Evolutionary conservation across 2,329 filamentous ascomycete species (phyloP).

Genomic region (Leptographium radiaticola): DNA sequence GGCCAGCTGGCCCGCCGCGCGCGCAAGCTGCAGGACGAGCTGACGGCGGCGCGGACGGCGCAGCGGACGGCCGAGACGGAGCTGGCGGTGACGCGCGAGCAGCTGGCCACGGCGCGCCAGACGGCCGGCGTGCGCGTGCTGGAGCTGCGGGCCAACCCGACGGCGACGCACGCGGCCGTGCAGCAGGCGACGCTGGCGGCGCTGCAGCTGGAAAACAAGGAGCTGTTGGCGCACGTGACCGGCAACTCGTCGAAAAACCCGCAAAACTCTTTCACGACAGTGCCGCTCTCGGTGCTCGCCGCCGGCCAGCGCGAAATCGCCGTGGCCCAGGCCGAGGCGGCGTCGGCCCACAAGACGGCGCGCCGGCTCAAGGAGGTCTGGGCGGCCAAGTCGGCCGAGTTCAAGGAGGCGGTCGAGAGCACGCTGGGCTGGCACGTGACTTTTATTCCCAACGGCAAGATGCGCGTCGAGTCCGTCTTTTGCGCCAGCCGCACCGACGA

Average conservation of each 20-base stretch:
- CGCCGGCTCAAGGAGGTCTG: slow-evolving; percentile 79
- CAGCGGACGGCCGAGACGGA: slow-evolving; percentile 62
- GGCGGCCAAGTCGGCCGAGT: slow-evolving; percentile 81
- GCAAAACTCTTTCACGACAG: slow-evolving; percentile 37
- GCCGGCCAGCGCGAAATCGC: slow-evolving; percentile 63
- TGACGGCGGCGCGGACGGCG: slow-evolving; percentile 56
- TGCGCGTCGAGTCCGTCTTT: slow-evolving; percentile 79
- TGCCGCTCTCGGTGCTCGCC: slow-evolving; percentile 66
- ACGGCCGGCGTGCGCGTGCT: slow-evolving; percentile 70
- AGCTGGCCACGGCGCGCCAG: slow-evolving; percentile 53
- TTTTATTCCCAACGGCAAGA: slow-evolving; percentile 94
- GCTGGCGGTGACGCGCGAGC: slow-evolving; percentile 56
- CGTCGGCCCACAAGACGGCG: slow-evolving; percentile 69
- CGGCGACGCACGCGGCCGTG: slow-evolving; percentile 69
- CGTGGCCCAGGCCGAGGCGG: slow-evolving; percentile 54
- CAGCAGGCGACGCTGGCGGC: slow-evolving; percentile 68
- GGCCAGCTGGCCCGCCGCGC: slow-evolving; percentile 81
- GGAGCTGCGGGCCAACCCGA: slow-evolving; percentile 83
- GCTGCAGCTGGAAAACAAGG: slow-evolving; percentile 71
- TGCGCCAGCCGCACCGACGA: slow-evolving; percentile 57
- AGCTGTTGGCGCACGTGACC: slow-evolving; percentile 62
- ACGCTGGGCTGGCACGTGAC: slow-evolving; percentile 90
- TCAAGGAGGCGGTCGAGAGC: slow-evolving; percentile 86
- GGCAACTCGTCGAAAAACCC: slow-evolving; percentile 21
- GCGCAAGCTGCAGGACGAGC: slow-evolving; percentile 67